phyloP scores from a whole-genome alignment of 768 basidiomycete genomes.

The Piloderma croceum region DNA sequence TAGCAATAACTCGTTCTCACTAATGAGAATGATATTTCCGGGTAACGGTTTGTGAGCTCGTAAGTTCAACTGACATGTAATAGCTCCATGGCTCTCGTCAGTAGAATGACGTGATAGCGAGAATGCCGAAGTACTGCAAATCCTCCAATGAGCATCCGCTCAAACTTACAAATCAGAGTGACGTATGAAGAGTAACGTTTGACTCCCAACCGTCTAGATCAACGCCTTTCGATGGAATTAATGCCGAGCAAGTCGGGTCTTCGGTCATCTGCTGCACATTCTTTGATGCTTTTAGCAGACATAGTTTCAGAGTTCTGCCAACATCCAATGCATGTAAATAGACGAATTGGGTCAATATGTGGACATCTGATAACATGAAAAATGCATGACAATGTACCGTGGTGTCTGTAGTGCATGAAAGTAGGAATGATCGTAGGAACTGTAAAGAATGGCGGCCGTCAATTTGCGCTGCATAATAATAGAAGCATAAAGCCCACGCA shows the following conservation, averaged over 20 bases:
- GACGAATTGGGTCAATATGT: neutral
- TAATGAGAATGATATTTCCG: too few species aligned
- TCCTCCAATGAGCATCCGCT: neutral
- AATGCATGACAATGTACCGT: slow-evolving; percentile 2
- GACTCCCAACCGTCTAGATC: neutral
- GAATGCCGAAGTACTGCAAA: neutral
- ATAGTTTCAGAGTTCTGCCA: slow-evolving; percentile 23
- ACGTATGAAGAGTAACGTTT: neutral
- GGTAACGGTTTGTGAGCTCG: too few species aligned
- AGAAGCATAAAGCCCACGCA: too few species aligned
- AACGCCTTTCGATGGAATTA: slow-evolving; percentile 1
- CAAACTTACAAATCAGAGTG: neutral
- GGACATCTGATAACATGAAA: neutral
- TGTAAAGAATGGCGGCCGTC: too few species aligned
- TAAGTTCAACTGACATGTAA: too few species aligned
- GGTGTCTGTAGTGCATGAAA: slow-evolving; percentile 11
- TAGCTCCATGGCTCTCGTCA: too few species aligned
- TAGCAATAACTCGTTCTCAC: too few species aligned
- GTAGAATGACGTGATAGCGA: neutral
- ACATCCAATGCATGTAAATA: slow-evolving; percentile 21
- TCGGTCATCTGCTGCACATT: slow-evolving; percentile 23
- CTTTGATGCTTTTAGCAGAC: slow-evolving; percentile 15
- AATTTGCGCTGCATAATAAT: too few species aligned
- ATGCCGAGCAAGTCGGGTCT: slow-evolving; percentile 22
- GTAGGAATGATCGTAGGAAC: slow-evolving; percentile 14